Base-by-base conservation (phyloP, 2,329 filamentous ascomycete species). In the Phoma sp. region DNA sequence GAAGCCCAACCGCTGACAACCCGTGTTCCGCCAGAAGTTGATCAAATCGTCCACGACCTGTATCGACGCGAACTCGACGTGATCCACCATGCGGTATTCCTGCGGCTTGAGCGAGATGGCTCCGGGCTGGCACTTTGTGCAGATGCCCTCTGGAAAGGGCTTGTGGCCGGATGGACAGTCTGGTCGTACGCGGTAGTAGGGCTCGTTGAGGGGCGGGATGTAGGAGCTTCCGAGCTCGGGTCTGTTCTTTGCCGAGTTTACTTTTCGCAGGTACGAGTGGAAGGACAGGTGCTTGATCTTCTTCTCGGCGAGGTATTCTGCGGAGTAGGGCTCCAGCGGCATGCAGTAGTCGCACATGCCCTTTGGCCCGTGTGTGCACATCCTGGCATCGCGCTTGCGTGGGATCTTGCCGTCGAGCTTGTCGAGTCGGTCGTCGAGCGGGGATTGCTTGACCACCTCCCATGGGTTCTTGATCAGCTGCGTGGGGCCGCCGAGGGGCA, bases 331-430 rank as follows among this genome's bases (percentile, higher is more conserved):
- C 71, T 99, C 95, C 45, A 98, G 79, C 0, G 96, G 96, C 86
- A 96, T 96, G 79, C 95, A 99, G 78, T 97, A 96, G 78, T 99
- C 95, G 77, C 95, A 99, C 95, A 99, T 99, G 74, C 95, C 95
- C 78, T 96, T 98, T 46, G 90, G 88, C 1, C 94, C 94, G 74
- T 99, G 95, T 59, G 91, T 88, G 79, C 95, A 99, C 92, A 99
- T 95, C 73, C 90, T 91, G 55, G 78, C 74, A 73, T 96, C 91
- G 55, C 84, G 84, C 58, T 84, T 84, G 59, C 93, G 83, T 19
- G 86, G 80, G 46, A 97, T 96, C 79, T 96, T 99, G 63, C 95
- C 95, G 81, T 95, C 89, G 63, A 88, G 84, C 77, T 86, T 91
- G 76, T 99, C 95, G 71, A 99, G 80, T 51, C 84, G 81, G 72